A percentile compares a stretch with the other conserved stretches of the same genome.
These are phyloP conservation scores for Psilocybe subaeruginosa DNA, from an alignment of 768 basidiomycete genomes.

Conservation along the genomic window DNA sequence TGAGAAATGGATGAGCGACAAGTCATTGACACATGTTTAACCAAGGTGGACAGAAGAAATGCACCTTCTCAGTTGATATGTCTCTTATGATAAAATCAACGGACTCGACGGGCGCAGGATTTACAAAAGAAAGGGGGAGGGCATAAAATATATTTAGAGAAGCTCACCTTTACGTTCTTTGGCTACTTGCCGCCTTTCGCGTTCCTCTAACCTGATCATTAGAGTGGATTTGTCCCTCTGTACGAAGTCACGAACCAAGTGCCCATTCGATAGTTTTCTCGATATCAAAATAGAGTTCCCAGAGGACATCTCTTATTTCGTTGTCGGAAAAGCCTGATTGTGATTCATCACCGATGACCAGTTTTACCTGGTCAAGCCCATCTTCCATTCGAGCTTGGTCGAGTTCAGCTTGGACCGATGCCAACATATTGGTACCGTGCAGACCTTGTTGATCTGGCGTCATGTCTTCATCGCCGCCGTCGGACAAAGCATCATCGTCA, in stretches of 20 bases:
- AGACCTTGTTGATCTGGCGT: slow-evolving; percentile 83
- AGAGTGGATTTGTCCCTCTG: not conserved
- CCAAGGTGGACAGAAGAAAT: slow-evolving; percentile 38
- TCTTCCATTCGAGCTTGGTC: slow-evolving; percentile 65
- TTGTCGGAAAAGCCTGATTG: slow-evolving; percentile 71
- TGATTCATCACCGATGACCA: slow-evolving; percentile 66
- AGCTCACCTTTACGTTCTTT: slow-evolving; percentile 87
- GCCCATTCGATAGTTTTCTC: slow-evolving; percentile 77
- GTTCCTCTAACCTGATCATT: slow-evolving; percentile 50
- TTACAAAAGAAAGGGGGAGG: slow-evolving; percentile 22
- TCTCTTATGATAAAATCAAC: slow-evolving; percentile 31
- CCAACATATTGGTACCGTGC: slow-evolving; percentile 11
- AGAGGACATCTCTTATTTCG: slow-evolving; percentile 78
- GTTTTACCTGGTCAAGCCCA: slow-evolving; percentile 69
- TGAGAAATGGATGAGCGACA: not conserved
- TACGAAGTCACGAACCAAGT: slow-evolving; percentile 53
- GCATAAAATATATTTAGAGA: slow-evolving; percentile 27
- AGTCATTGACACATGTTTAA: not conserved
- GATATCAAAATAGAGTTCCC: slow-evolving; percentile 88
- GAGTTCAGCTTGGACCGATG: slow-evolving; percentile 20
- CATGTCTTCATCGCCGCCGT: slow-evolving; percentile 79
- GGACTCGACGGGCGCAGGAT: slow-evolving; percentile 29
- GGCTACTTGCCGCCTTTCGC: slow-evolving; percentile 61
- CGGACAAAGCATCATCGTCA: slow-evolving; percentile 78
- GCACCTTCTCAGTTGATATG: slow-evolving; percentile 61